A percentile compares a stretch with the other conserved stretches of the same genome.
Evolutionary conservation across 495 filamentous ascomycete genomes (phyloP).

Genomic region (Talaromyces stipitatus): DNA sequence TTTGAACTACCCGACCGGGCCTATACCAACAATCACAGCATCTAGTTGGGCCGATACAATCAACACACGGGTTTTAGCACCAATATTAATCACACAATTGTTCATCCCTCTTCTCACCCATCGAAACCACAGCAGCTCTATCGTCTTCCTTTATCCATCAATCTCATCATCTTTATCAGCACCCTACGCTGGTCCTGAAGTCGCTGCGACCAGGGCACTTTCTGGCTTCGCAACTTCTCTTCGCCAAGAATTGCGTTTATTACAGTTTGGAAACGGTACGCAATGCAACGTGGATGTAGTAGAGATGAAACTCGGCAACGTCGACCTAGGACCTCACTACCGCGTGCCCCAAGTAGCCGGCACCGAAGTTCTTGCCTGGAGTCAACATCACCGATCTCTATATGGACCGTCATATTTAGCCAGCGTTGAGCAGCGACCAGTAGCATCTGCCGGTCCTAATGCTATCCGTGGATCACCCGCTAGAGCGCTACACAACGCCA

Average conservation of each 20-base stretch:
- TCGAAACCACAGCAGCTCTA: slow-evolving; percentile 42
- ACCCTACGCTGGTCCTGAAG: slow-evolving; percentile 79
- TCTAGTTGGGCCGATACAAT: slow-evolving; percentile 80
- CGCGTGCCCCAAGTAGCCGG: slow-evolving; percentile 37
- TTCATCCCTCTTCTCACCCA: slow-evolving; percentile 73
- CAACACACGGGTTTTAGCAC: slow-evolving; percentile 87
- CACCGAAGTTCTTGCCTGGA: slow-evolving; percentile 61
- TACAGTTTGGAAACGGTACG: slow-evolving; percentile 19
- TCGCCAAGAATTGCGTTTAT: slow-evolving; percentile 59
- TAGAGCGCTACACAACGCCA: slow-evolving; percentile 69
- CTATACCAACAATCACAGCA: slow-evolving; percentile 74
- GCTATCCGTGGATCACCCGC: slow-evolving; percentile 56
- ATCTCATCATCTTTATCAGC: slow-evolving; percentile 77
- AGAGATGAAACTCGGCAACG: slow-evolving; percentile 79
- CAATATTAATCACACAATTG: slow-evolving; percentile 75
- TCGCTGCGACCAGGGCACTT: slow-evolving; percentile 66
- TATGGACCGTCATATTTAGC: slow-evolving; percentile 36
- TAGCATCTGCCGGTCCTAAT: slow-evolving; percentile 33
- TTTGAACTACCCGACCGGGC: slow-evolving; percentile 56
- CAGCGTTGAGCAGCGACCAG: slow-evolving; percentile 36
- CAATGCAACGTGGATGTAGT: slow-evolving; percentile 67
- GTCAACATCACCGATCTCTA: slow-evolving; percentile 38
- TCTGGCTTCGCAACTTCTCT: slow-evolving; percentile 72
- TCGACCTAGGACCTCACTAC: slow-evolving; percentile 54
- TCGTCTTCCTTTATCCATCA: slow-evolving; percentile 76